Conservation (phyloP, 306 rosid species). For the Begonia loranthoides region DNA sequence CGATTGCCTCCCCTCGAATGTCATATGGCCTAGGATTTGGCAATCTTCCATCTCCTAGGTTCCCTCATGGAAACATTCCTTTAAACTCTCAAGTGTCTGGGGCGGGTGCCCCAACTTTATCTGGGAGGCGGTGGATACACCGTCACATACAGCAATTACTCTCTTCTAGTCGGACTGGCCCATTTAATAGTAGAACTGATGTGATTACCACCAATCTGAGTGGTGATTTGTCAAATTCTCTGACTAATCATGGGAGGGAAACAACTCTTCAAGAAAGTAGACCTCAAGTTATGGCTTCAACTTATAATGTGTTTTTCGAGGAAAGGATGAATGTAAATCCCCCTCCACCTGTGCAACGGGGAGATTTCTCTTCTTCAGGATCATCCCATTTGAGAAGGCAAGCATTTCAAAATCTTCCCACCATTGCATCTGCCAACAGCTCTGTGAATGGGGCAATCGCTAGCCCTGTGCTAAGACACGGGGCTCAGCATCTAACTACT, state of each 20-base stretch:
- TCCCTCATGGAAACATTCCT: slow-evolving; percentile 36
- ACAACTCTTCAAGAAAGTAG: slow-evolving; percentile 22
- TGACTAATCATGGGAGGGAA: slow-evolving; percentile 40
- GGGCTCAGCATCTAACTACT: slow-evolving; percentile 22
- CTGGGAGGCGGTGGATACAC: slow-evolving; percentile 65
- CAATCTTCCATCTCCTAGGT: slow-evolving; percentile 48
- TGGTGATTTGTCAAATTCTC: slow-evolving; percentile 26
- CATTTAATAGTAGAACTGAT: slow-evolving; percentile 30
- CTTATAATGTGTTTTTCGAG: slow-evolving; percentile 47
- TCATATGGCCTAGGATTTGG: slow-evolving; percentile 41
- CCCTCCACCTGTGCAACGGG: slow-evolving; percentile 29
- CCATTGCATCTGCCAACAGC: slow-evolving; percentile 16
- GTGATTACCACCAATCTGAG: slow-evolving; percentile 28
- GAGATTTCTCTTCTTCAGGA: slow-evolving; percentile 25
- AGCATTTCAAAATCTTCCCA: slow-evolving; percentile 33
- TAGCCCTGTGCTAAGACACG: slow-evolving; percentile 33
- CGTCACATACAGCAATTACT: slow-evolving; percentile 66
- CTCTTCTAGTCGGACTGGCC: slow-evolving; percentile 34
- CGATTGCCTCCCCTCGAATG: slow-evolving; percentile 43
- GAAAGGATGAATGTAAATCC: slow-evolving; percentile 43
- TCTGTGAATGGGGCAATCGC: slow-evolving; percentile 11
- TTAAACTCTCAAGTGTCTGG: slow-evolving; percentile 54
- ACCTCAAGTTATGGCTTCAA: slow-evolving; percentile 33
- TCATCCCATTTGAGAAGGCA: slow-evolving; percentile 33
- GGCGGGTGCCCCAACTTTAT: slow-evolving; percentile 72